Percentiles rank a stretch among this genome's conserved stretches.
Conservation (phyloP, 1,284 basidiomycete genomes). For the Tilletia horrida region DNA sequence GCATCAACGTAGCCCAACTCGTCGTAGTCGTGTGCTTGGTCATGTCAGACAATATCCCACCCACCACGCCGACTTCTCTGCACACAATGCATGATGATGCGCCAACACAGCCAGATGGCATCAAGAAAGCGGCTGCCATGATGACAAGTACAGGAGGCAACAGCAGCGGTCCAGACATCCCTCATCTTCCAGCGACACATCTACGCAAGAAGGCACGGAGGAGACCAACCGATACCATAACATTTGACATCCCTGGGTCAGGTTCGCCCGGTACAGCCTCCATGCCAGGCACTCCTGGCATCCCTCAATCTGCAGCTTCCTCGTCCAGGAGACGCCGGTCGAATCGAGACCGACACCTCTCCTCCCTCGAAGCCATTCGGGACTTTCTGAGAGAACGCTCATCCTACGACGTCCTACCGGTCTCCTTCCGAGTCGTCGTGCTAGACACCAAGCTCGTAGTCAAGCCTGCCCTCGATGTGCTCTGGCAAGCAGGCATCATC, state of each 20-base stretch:
- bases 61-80: too few species aligned
- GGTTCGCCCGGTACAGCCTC: background rate
- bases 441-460: constrained; percentile 64
- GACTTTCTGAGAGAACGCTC: constrained; percentile 78
- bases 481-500: constrained; percentile 67
- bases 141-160: too few species aligned
- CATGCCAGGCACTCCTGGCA: background rate
- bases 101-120: too few species aligned
- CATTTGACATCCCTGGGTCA: background rate
- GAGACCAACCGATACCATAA: constrained; percentile 5
- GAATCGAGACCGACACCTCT: constrained; percentile 1
- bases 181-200: background rate
- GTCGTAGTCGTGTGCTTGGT: too few species aligned
- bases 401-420: constrained; percentile 91
- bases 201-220: background rate
- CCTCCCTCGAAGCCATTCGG: constrained; percentile 70
- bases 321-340: background rate
- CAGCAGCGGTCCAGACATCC: background rate
- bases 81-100: too few species aligned
- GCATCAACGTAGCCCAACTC: too few species aligned
- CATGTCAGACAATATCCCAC: too few species aligned
- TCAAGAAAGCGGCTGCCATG: too few species aligned
- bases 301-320: too few species aligned
- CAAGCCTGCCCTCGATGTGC: constrained; percentile 52
- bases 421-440: constrained; percentile 92